Percentiles rank a stretch among this genome's conserved stretches.
Evolutionary conservation across 768 basidiomycete genomes (phyloP).

Genomic region (Tricholomella constricta): DNA sequence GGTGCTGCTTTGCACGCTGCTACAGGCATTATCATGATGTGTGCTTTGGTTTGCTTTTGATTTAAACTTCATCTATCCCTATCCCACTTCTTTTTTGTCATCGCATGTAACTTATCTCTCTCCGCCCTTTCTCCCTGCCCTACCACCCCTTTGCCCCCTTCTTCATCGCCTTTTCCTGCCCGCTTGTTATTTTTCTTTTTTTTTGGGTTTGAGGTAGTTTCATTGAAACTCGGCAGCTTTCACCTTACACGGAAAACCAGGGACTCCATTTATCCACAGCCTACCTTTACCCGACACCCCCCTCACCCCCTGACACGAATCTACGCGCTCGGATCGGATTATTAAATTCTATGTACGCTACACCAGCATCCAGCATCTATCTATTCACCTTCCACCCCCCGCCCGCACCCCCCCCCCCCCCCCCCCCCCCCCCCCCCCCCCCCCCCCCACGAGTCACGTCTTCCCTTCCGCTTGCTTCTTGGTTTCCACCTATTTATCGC

Average conservation of each 20-base stretch:
- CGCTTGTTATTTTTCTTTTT: background rate
- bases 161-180: background rate
- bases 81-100: background rate
- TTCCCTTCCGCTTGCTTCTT: background rate
- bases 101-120: background rate
- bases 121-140: too few relatives aligned
- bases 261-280: background rate
- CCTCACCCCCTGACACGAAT: slow-evolving; percentile 2
- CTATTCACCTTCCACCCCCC: too few relatives aligned
- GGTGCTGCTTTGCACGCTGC: slow-evolving; percentile 4
- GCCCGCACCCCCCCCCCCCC: too few relatives aligned
- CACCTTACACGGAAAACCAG: background rate
- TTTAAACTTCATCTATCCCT: background rate
- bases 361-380: too few relatives aligned
- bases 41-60: background rate
- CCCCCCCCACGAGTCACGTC: background rate
- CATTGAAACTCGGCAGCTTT: background rate
- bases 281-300: background rate
- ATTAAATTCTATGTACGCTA: background rate
- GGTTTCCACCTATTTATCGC: background rate
- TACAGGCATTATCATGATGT: slow-evolving; percentile 8
- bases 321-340: slow-evolving; percentile 1
- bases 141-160: too few relatives aligned
- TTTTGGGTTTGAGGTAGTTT: slow-evolving; percentile 3
- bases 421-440: too few relatives aligned